These are phyloP conservation scores for Cystobasidium sp. DNA, from an alignment of 1,284 basidiomycete genomes.

Conservation along the genomic window DNA sequence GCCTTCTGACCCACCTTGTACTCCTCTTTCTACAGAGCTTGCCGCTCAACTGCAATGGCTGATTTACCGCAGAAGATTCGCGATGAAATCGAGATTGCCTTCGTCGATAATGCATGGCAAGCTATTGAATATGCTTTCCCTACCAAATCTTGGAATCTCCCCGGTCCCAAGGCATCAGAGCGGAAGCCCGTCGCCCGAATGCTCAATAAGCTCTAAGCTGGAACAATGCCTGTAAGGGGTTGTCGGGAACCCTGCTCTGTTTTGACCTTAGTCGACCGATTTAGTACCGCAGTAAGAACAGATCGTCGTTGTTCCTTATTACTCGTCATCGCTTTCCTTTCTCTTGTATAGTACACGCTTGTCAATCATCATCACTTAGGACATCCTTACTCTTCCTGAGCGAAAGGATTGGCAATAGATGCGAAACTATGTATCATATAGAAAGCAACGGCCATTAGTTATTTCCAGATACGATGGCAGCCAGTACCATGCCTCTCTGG, in stretches of 20 bases:
- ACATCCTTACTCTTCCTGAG: slow-evolving; percentile 38
- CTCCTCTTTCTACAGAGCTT: neutral
- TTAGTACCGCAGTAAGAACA: neutral
- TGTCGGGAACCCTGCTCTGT: neutral
- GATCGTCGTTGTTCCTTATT: neutral
- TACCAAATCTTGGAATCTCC: slow-evolving; percentile 8
- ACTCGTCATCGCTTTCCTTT: neutral
- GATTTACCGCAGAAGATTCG: slow-evolving; percentile 75
- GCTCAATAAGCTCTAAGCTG: slow-evolving; percentile 16
- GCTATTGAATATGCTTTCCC: slow-evolving; percentile 75
- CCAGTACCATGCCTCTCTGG: neutral
- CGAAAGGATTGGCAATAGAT: slow-evolving; percentile 47
- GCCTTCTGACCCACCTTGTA: neutral
- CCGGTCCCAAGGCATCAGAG: slow-evolving; percentile 2
- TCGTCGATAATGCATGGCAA: slow-evolving; percentile 76
- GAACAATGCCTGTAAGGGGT: neutral
- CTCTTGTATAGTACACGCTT: neutral
- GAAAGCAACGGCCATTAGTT: neutral
- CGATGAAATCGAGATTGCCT: slow-evolving; percentile 75
- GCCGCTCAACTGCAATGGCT: slow-evolving; percentile 77
- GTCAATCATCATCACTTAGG: too few relatives aligned
- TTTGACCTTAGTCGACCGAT: neutral
- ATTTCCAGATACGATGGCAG: neutral
- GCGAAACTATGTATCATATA: slow-evolving; percentile 41
- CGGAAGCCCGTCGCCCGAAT: slow-evolving; percentile 19